Evolutionary conservation across 1,284 basidiomycete genomes (phyloP).

Genomic region (Naganishia albida): DNA sequence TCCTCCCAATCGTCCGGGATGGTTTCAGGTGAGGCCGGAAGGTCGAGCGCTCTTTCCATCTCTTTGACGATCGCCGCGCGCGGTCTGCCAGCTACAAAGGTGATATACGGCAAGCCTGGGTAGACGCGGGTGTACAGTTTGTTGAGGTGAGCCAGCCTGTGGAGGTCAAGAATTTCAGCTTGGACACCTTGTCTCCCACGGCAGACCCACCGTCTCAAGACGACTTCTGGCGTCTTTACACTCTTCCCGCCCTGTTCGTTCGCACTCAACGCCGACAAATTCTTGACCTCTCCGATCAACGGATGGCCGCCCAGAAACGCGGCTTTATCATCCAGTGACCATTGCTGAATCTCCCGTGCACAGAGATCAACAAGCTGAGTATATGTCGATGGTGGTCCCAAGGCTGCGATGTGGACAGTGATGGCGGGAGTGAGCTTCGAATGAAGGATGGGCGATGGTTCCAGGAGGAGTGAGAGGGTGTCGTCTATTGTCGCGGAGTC

Average conservation of each 20-base stretch:
- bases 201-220: constrained; percentile 44
- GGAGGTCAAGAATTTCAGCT: background rate
- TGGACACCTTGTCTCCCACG: background rate
- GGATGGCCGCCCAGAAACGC: constrained; percentile 80
- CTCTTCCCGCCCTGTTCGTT: constrained; percentile 67
- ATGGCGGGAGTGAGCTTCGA: constrained; percentile 64
- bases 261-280: constrained; percentile 70
- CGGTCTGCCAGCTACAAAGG: constrained; percentile 82
- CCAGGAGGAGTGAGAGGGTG: constrained; percentile 65
- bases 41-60: constrained; percentile 67
- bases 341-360: constrained; percentile 59
- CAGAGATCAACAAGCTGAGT: constrained; percentile 64
- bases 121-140: constrained; percentile 71
- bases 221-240: constrained; percentile 41
- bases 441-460: constrained; percentile 66
- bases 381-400: constrained; percentile 56
- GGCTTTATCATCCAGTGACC: constrained; percentile 64
- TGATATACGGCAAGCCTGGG: constrained; percentile 78
- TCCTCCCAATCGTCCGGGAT: constrained; percentile 39
- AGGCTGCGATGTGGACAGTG: constrained; percentile 26
- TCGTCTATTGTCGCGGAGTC: constrained; percentile 34
- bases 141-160: constrained; percentile 64
- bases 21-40: constrained; percentile 35
- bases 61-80: constrained; percentile 71
- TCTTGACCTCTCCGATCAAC: constrained; percentile 74